These are phyloP conservation scores for Suhomyces guaymorum DNA, from an alignment of 1,139 yeast species.

Conservation along the genomic window DNA sequence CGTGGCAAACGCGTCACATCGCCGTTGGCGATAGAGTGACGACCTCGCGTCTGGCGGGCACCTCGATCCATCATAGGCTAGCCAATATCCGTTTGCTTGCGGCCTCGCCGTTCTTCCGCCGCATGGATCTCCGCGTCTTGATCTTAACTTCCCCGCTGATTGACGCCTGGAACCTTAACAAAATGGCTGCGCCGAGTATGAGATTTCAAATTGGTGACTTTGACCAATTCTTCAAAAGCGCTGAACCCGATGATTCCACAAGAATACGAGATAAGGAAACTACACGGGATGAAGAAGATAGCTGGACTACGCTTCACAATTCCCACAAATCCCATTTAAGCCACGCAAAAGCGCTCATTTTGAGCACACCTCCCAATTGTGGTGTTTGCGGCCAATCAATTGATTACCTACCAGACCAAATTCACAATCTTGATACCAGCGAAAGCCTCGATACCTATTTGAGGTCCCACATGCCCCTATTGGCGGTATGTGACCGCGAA, in stretches of 20 bases:
- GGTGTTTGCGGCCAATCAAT: conserved; percentile 27
- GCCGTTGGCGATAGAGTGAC: conserved; percentile 28
- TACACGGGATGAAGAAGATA: too few species aligned
- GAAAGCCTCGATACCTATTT: conserved; percentile 1
- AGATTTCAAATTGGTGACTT: too few species aligned
- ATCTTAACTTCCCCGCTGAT: conserved; percentile 29
- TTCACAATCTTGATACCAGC: conserved; percentile 4
- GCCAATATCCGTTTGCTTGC: conserved; percentile 54
- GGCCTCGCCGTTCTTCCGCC: conserved; percentile 38
- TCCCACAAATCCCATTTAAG: not conserved
- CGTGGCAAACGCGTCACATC: conserved; percentile 64
- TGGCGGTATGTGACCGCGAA: conserved; percentile 38
- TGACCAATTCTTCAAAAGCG: too few species aligned
- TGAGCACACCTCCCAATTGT: conserved; percentile 24
- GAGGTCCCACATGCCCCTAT: conserved; percentile 14
- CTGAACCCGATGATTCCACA: too few species aligned
- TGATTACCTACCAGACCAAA: conserved; percentile 32
- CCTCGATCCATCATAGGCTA: conserved; percentile 46
- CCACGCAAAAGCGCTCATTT: conserved; percentile 4
- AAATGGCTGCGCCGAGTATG: not conserved
- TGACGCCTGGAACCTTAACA: conserved; percentile 1
- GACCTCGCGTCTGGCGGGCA: conserved; percentile 31
- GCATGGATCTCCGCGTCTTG: conserved; percentile 42
- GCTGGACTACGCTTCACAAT: too few species aligned
- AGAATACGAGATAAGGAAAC: too few species aligned